Evolutionary conservation across 1,284 basidiomycete species (phyloP), one percentile per base, ranked within the genome.

Genomic region (Tilletia indica): DNA sequence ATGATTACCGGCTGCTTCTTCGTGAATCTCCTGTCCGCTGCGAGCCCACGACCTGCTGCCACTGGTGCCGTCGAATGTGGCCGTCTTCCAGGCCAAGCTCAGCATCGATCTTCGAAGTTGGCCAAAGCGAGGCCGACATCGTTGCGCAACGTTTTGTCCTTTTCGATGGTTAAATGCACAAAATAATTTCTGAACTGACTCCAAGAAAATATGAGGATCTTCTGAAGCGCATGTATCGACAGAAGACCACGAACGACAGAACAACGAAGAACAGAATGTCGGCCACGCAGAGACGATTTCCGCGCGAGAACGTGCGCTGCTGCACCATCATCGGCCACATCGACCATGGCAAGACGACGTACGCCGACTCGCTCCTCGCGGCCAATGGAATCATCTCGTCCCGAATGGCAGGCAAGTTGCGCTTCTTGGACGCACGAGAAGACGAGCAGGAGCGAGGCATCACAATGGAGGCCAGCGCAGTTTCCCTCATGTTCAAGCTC

Each of bases 401-500:
- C 3, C 87, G 93, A 63, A 92, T 98, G 90, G 97, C 95, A 0
- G 97, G 97, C 31, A 98, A 97, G 85, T 90, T 99, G 83, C 88
- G 97, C 71, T 99, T 97, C 85, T 87, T 99, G 67, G 97, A 99
- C 85, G 94, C 92, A 72, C 88, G 97, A 77, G 94, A 97, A 83
- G 97, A 99, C 81, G 97, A 99, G 84, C 96, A 99, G 83, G 91
- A 98, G 85, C 87, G 97, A 67, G 97, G 97, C 0, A 99, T 99
- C 76, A 99, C 97, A 0, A 99, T 99, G 96, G 95, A 99, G 86
- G 93, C 92, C 76, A 95, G 93, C 83, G 94, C 97, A 0, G 92
- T 89, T 49, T 80, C 80, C 14, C 76, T 84, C 21, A 77, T 73
- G 21, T 82, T 83, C 71, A 84, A 82, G 72, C 74, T 83, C 71